Conservation (phyloP, 2,329 filamentous ascomycete genomes). For the Penicillium sp. region DNA sequence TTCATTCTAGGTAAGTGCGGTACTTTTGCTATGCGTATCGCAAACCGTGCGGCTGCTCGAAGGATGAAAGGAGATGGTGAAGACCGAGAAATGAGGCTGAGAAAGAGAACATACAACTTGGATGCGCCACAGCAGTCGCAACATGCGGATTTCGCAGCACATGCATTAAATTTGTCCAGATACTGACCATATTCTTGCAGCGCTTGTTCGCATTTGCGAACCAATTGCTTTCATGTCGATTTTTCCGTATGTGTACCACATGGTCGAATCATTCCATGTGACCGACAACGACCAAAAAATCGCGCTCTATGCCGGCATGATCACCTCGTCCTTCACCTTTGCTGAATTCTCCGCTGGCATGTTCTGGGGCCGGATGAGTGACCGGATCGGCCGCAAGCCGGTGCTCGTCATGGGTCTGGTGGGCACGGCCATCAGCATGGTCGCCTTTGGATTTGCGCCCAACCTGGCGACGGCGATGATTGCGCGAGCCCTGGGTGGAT, state of each 20-base stretch:
- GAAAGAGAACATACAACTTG: not conserved
- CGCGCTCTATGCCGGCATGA: constrained; percentile 90
- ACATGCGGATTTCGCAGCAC: not conserved
- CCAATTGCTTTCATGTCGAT: constrained; percentile 99
- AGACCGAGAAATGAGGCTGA: not conserved
- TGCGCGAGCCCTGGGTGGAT: constrained; percentile 83
- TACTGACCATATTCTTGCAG: constrained; percentile 50
- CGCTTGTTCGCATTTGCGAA: constrained; percentile 93
- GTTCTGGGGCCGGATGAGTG: constrained; percentile 90
- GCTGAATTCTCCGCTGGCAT: constrained; percentile 92
- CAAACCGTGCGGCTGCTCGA: constrained; percentile 23
- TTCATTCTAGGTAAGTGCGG: constrained; percentile 50
- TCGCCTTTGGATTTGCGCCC: constrained; percentile 87
- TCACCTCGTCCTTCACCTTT: constrained; percentile 93
- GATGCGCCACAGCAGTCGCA: not conserved
- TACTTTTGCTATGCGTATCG: constrained; percentile 29
- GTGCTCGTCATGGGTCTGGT: constrained; percentile 86
- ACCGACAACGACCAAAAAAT: constrained; percentile 78
- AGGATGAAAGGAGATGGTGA: not conserved
- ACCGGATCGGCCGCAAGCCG: constrained; percentile 88
- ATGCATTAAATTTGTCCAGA: not conserved
- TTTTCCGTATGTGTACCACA: constrained; percentile 97
- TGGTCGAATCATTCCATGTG: constrained; percentile 90
- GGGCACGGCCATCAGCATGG: constrained; percentile 89
- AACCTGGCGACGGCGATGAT: constrained; percentile 81